A percentile compares a stretch with the other conserved stretches of the same genome.
phyloP scores from a whole-genome alignment of 768 basidiomycete species.

The Xerocomellus intermedius region DNA sequence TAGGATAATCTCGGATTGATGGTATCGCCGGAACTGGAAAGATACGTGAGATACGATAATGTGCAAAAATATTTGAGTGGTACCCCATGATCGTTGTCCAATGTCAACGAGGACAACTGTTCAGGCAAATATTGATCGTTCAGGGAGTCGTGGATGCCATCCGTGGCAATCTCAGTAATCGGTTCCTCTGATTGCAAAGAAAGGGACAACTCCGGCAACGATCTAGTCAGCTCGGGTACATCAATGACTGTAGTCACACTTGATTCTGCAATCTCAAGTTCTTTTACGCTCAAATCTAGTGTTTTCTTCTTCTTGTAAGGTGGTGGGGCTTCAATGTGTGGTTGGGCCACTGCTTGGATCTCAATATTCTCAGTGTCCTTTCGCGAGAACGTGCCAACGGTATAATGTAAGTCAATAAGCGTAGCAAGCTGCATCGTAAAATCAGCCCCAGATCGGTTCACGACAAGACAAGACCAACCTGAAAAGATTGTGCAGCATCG shows the following conservation, averaged over 20 bases:
- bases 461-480: conserved; percentile 28
- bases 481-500: conserved; percentile 47
- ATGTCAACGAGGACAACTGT: conserved; percentile 18
- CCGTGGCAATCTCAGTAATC: conserved; percentile 21
- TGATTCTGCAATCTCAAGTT: background rate
- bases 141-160: conserved; percentile 13
- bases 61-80: no score
- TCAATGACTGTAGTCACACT: background rate
- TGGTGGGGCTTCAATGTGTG: conserved; percentile 12
- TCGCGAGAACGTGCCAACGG: conserved; percentile 28
- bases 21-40: conserved; percentile 46
- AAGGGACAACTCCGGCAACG: background rate
- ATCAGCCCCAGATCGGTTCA: background rate
- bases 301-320: conserved; percentile 17
- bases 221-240: background rate
- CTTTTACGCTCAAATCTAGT: background rate
- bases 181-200: conserved; percentile 1
- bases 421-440: conserved; percentile 39
- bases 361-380: background rate
- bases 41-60: conserved; percentile 5
- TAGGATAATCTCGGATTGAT: conserved; percentile 47
- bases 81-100: conserved; percentile 38
- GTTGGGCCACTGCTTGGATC: background rate
- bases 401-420: conserved; percentile 47
- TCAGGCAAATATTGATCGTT: conserved; percentile 23